Conservation (phyloP, 495 filamentous ascomycete species). For the Annulohypoxylon moriforme region DNA sequence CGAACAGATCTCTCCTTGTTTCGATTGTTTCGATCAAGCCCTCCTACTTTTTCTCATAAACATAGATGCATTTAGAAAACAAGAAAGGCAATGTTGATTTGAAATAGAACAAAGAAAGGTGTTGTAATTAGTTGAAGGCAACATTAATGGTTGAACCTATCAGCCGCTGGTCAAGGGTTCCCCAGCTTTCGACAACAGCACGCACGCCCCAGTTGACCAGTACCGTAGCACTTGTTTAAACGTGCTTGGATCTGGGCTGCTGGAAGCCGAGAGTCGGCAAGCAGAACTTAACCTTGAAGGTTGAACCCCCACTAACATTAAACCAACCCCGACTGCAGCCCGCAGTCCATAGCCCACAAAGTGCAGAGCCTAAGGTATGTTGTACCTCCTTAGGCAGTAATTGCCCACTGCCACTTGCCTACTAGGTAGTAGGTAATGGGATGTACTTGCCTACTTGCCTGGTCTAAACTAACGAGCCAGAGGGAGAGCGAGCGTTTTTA, state of each 20-base stretch:
- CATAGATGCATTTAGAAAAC: background rate
- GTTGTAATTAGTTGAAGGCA: background rate
- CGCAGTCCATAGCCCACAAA: background rate
- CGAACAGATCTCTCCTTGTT: background rate
- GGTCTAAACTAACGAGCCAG: background rate
- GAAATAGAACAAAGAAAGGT: background rate
- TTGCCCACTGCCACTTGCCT: background rate
- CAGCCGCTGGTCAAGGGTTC: constrained; percentile 36
- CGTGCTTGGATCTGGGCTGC: constrained; percentile 13
- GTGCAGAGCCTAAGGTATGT: constrained; percentile 16
- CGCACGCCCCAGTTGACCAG: constrained; percentile 31
- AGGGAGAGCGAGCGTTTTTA: background rate
- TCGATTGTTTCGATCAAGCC: background rate
- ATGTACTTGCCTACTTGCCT: no score
- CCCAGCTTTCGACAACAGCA: constrained; percentile 39
- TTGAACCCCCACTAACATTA: constrained; percentile 28
- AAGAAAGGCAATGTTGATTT: background rate
- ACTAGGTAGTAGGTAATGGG: no score
- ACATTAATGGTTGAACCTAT: no score
- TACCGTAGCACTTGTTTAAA: constrained; percentile 20
- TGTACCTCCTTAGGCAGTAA: constrained; percentile 24
- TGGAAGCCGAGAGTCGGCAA: constrained; percentile 36
- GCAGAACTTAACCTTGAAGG: constrained; percentile 12
- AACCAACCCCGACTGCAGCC: constrained; percentile 22
- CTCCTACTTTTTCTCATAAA: background rate